phyloP scores from a whole-genome alignment of 225 moss, liverwort and hornwort species.

The Sphagnum contortum region DNA sequence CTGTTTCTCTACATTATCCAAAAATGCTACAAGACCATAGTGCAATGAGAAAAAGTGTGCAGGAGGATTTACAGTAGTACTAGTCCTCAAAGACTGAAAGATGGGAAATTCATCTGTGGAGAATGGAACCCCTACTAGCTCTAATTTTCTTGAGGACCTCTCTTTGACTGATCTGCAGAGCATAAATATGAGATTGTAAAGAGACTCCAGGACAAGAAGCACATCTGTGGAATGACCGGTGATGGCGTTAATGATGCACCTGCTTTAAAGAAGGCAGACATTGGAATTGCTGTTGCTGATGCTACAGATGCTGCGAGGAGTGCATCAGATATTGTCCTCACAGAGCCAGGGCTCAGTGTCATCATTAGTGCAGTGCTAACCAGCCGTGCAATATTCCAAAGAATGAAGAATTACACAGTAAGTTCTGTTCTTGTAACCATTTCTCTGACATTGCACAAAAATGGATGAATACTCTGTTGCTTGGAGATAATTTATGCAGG shows the following conservation, averaged over 20 bases:
- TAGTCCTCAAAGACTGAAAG: too few species aligned
- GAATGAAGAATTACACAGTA: conserved; percentile 87
- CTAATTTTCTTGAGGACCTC: too few species aligned
- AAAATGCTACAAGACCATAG: too few species aligned
- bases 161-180: conserved; percentile 22
- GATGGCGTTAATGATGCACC: conserved; percentile 97
- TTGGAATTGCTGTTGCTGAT: conserved; percentile 86
- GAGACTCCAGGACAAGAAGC: conserved; percentile 53
- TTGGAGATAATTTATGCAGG: too few species aligned
- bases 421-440: not conserved
- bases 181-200: conserved; percentile 84
- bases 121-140: too few species aligned
- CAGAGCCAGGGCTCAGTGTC: conserved; percentile 81
- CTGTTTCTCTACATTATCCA: too few species aligned
- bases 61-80: too few species aligned
- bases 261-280: conserved; percentile 85
- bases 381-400: conserved; percentile 68
- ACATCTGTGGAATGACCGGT: conserved; percentile 84
- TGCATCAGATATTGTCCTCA: conserved; percentile 84
- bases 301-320: conserved; percentile 83
- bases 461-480: too few species aligned
- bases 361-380: conserved; percentile 78
- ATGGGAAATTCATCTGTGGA: too few species aligned
- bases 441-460: too few species aligned
- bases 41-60: too few species aligned